Percentiles rank a stretch among this genome's conserved stretches.
Evolutionary conservation across 2,329 filamentous ascomycete species (phyloP).

Genomic region (Colletotrichum higginsianum): DNA sequence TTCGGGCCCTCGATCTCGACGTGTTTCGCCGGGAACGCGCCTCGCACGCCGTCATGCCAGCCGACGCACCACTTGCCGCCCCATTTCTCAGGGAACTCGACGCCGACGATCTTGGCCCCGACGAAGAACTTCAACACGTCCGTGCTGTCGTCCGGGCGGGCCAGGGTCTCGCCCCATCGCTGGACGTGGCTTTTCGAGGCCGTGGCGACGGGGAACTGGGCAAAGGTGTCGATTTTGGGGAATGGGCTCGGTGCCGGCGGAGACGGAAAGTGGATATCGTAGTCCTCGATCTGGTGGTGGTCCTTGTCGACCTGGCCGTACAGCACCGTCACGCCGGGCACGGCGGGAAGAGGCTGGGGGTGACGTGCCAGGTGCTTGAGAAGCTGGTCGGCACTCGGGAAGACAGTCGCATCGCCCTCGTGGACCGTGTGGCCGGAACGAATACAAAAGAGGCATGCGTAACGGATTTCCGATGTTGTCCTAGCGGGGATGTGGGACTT

Average conservation of each 20-base stretch:
- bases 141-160: conserved; percentile 51
- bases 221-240: conserved; percentile 46
- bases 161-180: conserved; percentile 51
- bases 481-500: conserved; percentile 58
- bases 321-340: conserved; percentile 55
- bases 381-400: conserved; percentile 54
- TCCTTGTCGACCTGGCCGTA: conserved; percentile 51
- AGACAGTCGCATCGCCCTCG: conserved; percentile 60
- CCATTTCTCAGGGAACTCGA: conserved; percentile 53
- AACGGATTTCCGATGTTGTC: conserved; percentile 54
- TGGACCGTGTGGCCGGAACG: conserved; percentile 51
- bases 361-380: conserved; percentile 57
- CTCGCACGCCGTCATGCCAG: conserved; percentile 51
- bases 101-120: conserved; percentile 51
- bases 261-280: conserved; percentile 56
- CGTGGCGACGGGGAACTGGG: conserved; percentile 52
- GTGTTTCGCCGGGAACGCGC: conserved; percentile 49
- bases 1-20: conserved; percentile 48
- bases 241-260: conserved; percentile 44
- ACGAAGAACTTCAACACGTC: conserved; percentile 57
- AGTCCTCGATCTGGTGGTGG: conserved; percentile 46
- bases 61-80: conserved; percentile 54
- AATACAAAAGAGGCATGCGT: conserved; percentile 58
- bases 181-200: conserved; percentile 54
- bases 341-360: conserved; percentile 55